Base-by-base conservation (phyloP, 1,139 yeast genomes). In the Zygoascus hellenicus region DNA sequence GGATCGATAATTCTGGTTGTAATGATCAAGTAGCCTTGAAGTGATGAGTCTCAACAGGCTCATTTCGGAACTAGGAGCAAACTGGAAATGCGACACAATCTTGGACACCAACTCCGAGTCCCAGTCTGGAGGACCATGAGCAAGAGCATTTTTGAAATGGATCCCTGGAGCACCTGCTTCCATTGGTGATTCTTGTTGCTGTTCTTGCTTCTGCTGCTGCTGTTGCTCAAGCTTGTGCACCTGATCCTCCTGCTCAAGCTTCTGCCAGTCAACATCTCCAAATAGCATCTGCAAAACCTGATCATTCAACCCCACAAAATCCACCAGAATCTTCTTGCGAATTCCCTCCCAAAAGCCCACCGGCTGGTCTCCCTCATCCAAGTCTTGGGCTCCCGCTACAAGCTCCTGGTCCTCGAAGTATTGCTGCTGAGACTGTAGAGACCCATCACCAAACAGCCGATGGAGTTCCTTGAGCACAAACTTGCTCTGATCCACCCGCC, bases 401-500 rank as follows among this genome's bases (percentile, higher is more conserved):
- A n/a, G 31, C n/a, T 38, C 33, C 9, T 29, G 41, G n/a, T 32
- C 39, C 35, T 43, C 46, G 19, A 13, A 31, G 15, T 29, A 35
- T 11, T 35, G 40, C 17, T 42, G 45, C 36, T 41, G 43, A 7
- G 35, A 26, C 43, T 41, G 38, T 9, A 41, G 14, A 28, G 16
- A 17, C 40, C 37, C 46, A 15, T 43, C 46, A 15, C 41, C 41
- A 36, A 43, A 43, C 14, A 61, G 53, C 38, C 61, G 53, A 43
- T 55, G 56, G 43, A 64, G 55, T 50, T 65, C 68, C 41, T 59
- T 59, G 38, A 58, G 48, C 15, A 64, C 56, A 13, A 61, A 60
- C 52, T 62, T 61, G 29, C 68, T 60, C 56, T 68, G 72, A 49
- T 65, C 68, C 13, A 66, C 54, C 16, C 72, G 55, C 72, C 72